Base-by-base conservation (phyloP, 257 asterid genomes). In the Oldenlandia corymbosa region DNA sequence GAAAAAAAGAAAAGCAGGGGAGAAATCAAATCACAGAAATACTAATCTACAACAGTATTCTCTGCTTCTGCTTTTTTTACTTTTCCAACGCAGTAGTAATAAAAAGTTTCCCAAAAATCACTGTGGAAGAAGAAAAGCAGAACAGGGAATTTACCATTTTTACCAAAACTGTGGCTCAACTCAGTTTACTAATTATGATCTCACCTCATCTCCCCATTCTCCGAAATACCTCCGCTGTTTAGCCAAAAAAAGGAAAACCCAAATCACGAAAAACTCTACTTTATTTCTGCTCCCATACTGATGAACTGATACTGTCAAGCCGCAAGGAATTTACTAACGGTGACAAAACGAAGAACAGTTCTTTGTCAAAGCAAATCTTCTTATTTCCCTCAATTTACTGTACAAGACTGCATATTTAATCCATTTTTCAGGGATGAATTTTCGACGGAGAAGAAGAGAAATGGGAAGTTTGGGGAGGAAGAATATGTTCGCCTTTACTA, bases 401-500 rank as follows among this genome's bases (percentile, higher is more conserved):
- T n/a, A n/a, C n/a, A n/a, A n/a, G n/a, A n/a, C n/a, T n/a, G n/a
- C n/a, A n/a, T n/a, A n/a, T n/a, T n/a, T n/a, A n/a, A n/a, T n/a
- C n/a, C n/a, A n/a, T n/a, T n/a, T n/a, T n/a, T n/a, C n/a, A n/a
- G n/a, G n/a, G n/a, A n/a, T n/a, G n/a, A n/a, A 34, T 34, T 34
- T 34, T 3, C 39, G 6, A 34, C 39, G 9, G 11, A 13, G 54
- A 52, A 16, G 45, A 61, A 57, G 72, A 47, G 21, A 34, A 68
- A 58, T 58, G 73, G 68, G 59, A 59, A n/a, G 52, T 24, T 7
- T 32, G 48, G 53, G 61, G 42, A 61, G 45, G 6, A 9, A 34
- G 9, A 9, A 41, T 36, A n/a, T n/a, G n/a, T 31, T 69, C 58
- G 50, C 43, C 72, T 75, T 78, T 72, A 66, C 81, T 78, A 71